These are phyloP conservation scores for Trichosporon faecale DNA, from an alignment of 1,284 basidiomycete species.

Conservation along the genomic window DNA sequence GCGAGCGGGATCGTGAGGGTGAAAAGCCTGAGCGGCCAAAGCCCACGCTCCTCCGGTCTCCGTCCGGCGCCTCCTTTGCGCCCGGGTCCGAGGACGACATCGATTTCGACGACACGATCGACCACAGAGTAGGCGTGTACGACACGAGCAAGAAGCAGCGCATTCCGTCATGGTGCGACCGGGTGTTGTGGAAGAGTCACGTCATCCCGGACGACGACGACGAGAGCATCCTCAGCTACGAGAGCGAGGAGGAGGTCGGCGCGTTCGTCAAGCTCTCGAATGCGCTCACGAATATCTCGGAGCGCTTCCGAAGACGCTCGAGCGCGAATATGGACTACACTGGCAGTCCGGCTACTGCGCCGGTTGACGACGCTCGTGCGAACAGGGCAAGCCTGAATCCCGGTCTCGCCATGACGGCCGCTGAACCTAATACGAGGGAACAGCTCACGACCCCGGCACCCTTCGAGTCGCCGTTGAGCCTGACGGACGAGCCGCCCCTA, in stretches of 20 bases:
- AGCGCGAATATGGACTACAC: conserved; percentile 2
- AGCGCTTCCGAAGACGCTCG: conserved; percentile 32
- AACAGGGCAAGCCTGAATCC: background rate
- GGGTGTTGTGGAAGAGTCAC: conserved; percentile 51
- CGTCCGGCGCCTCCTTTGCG: background rate
- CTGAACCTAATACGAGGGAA: background rate
- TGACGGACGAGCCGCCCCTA: background rate
- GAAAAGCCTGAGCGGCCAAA: background rate
- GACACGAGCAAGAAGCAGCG: conserved; percentile 56
- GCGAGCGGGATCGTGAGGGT: background rate
- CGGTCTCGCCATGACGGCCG: background rate
- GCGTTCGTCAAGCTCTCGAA: conserved; percentile 34
- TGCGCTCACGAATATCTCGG: conserved; percentile 36
- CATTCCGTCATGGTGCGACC: conserved; percentile 56
- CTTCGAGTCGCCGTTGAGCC: background rate
- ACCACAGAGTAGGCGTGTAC: conserved; percentile 52
- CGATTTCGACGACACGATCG: conserved; percentile 37
- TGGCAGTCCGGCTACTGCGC: background rate
- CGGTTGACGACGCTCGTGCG: background rate
- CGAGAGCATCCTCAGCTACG: background rate
- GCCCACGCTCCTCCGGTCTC: background rate
- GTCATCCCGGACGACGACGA: conserved; percentile 35
- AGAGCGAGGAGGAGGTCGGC: conserved; percentile 6
- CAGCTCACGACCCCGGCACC: background rate
- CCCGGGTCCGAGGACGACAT: conserved; percentile 15